Base-by-base conservation (phyloP, 352 stramenopile species). In the Pythium aquatile region DNA sequence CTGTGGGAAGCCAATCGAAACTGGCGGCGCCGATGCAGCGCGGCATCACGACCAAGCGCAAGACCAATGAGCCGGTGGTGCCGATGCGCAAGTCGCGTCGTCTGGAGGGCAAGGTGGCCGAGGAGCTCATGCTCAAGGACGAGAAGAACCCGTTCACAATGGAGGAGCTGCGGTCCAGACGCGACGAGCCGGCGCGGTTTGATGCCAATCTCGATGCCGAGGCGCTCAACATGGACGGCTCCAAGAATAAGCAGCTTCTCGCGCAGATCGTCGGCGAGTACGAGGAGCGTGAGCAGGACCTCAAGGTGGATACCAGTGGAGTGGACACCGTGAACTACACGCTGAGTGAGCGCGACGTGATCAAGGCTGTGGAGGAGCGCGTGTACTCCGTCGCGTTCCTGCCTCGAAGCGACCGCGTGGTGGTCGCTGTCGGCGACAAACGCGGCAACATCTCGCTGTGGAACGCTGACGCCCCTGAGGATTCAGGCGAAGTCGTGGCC, bases 371-470 rank as follows among this genome's bases (percentile, higher is more conserved):
- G 16, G 73, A 85, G 16, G 78, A 90, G 56, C 80, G 88, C 37
- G 77, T 97, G 32, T 96, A 91, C 52, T 83, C 84, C 5, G 67
- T 96, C 29, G 79, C 77, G 17, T 88, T 96, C 70, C 85, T 92
- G 42, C 85, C 85, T 7, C 81, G 80, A 39, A 56, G 65, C 1
- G 78, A 90, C 63, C 72, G 81, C 32, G 58, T 92, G 2, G 61
- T 97, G 3, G 72, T 93, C 3, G 83, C 77, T 0, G 77, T 72
- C 53, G 87, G 83, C 33, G 86, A 96, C 72, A 94, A 91, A 68
- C 65, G 81, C 28, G 88, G 87, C 20, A 74, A 94, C 66, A 32
- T 96, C 20, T 66, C 83, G 30, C 66, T 95, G 3, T 94, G 87
- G 87, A 79, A 80, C 0, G 72, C 76, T 16, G 65, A 69, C 26